Base-by-base conservation (phyloP, 257 asterid species). In the Solanum gandarillasii region DNA sequence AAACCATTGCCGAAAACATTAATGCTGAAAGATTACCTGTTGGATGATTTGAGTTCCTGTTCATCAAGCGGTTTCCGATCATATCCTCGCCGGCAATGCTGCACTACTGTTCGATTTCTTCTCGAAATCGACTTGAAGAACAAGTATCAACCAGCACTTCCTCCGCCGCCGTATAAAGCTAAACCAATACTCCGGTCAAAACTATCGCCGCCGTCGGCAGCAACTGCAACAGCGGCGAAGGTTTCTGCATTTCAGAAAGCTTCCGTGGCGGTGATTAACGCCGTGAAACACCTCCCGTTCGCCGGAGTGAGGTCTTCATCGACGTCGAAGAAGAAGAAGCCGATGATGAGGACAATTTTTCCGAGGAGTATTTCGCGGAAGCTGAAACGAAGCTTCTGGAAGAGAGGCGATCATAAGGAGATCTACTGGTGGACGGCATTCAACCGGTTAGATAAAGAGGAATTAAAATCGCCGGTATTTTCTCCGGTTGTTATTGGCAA, bases 221-320 rank as follows among this genome's bases (percentile, higher is more conserved):
- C 92, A 3, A 68, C 6, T 0, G 13, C 70, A 9, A 2, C 70
- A n/a, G 2, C 60, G 21, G 23, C 25, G 65, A 70, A 89, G 4
- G 36, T 67, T 27, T 92, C 98, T n/a, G 93, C 95, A 25, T 87
- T 96, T 43, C 93, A 90, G 20, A 90, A 89, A 73, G 93, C 92
- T 27, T 88, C 93, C 0, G 74, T 62, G 21, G 90, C 91, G 78
- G 93, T 94, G 55, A 86, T 96, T 71, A 87, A 93, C n/a, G 98
- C 98, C 84, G 93, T 94, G 31, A 95, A 89, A 68, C 91, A 91
- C 88, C 92, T 95, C 83, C 94, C 91, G 0, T 90, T 95, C 79
- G 62, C 91, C 75, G 87, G 90, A 84, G 65, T 43, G 27, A 73
- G 46, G 43, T 34, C 81, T 70, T 31, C 76, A 70, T 29, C 76